These are phyloP conservation scores for Neoarthrinium moseri DNA, from an alignment of 2,329 filamentous ascomycete genomes.

Conservation along the genomic window DNA sequence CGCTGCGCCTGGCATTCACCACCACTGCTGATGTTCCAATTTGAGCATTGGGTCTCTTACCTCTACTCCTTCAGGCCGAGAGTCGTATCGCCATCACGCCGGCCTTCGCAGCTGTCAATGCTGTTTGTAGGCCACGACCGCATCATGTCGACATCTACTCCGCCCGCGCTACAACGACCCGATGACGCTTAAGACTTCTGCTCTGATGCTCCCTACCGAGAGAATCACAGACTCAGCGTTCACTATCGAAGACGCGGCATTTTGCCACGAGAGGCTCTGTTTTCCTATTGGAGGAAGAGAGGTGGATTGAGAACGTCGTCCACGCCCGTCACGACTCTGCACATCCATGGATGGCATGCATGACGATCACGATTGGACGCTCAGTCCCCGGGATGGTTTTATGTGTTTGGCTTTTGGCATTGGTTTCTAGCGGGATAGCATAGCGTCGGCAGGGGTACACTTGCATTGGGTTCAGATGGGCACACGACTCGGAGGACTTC, in stretches of 20 bases:
- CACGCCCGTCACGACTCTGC: not conserved
- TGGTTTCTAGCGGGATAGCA: slow-evolving; percentile 16
- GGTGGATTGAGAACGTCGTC: too few species aligned
- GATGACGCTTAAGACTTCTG: slow-evolving; percentile 5
- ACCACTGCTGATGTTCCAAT: slow-evolving; percentile 40
- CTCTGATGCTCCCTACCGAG: too few species aligned
- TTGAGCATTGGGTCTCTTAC: slow-evolving; percentile 46
- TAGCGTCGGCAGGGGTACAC: slow-evolving; percentile 20
- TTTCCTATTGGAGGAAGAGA: too few species aligned
- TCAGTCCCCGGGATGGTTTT: slow-evolving; percentile 10
- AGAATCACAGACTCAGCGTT: slow-evolving; percentile 3
- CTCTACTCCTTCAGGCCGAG: slow-evolving; percentile 45
- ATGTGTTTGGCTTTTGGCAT: slow-evolving; percentile 11
- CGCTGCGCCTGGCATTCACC: slow-evolving; percentile 39
- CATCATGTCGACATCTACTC: slow-evolving; percentile 37
- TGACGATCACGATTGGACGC: not conserved
- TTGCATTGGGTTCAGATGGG: slow-evolving; percentile 17
- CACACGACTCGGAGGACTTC: slow-evolving; percentile 10
- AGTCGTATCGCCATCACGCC: slow-evolving; percentile 30
- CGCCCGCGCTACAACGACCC: slow-evolving; percentile 21
- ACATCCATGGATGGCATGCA: too few species aligned
- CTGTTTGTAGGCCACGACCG: slow-evolving; percentile 46
- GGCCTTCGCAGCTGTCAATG: slow-evolving; percentile 48
- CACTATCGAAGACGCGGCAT: not conserved
- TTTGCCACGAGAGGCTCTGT: not conserved